These are phyloP conservation scores for Stylonectria norvegica DNA, from an alignment of 2,329 filamentous ascomycete species.

Conservation along the genomic window DNA sequence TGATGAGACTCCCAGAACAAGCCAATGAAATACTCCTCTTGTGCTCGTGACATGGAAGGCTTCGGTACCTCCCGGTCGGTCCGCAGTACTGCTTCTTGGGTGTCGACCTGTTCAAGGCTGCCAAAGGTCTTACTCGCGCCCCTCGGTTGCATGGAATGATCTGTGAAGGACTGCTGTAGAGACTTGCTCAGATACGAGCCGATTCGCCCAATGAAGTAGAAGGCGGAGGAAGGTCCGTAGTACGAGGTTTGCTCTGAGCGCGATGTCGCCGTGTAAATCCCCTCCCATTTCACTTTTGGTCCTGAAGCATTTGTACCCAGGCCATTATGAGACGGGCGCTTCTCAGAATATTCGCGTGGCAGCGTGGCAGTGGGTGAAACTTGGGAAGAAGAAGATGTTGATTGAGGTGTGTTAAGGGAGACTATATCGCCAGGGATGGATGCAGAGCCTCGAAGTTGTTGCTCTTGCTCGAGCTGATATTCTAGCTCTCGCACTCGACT, in stretches of 20 bases:
- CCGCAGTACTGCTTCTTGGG: not conserved
- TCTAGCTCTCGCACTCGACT: conserved; percentile 30
- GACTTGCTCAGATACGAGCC: conserved; percentile 33
- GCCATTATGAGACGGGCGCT: no score
- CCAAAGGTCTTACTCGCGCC: conserved; percentile 13
- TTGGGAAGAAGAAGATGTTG: not conserved
- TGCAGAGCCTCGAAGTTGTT: not conserved
- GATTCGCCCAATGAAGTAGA: conserved; percentile 44
- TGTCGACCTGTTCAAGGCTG: conserved; percentile 4
- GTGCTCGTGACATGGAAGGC: conserved; percentile 36
- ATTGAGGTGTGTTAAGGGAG: conserved; percentile 12
- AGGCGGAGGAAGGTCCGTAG: conserved; percentile 43
- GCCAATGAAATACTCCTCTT: conserved; percentile 46
- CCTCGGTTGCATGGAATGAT: conserved; percentile 13
- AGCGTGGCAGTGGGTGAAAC: not conserved
- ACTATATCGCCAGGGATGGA: conserved; percentile 5
- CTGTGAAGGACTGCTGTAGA: conserved; percentile 27
- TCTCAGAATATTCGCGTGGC: no score
- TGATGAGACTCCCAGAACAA: conserved; percentile 47
- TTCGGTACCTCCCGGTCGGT: not conserved
- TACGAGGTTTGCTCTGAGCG: conserved; percentile 36
- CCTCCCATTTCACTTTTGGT: conserved; percentile 27
- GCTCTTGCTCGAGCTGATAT: conserved; percentile 12
- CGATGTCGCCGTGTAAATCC: conserved; percentile 35
- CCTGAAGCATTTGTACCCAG: no score